Conservation (phyloP, 352 stramenopile genomes). For the Stramenopiles sp. region DNA sequence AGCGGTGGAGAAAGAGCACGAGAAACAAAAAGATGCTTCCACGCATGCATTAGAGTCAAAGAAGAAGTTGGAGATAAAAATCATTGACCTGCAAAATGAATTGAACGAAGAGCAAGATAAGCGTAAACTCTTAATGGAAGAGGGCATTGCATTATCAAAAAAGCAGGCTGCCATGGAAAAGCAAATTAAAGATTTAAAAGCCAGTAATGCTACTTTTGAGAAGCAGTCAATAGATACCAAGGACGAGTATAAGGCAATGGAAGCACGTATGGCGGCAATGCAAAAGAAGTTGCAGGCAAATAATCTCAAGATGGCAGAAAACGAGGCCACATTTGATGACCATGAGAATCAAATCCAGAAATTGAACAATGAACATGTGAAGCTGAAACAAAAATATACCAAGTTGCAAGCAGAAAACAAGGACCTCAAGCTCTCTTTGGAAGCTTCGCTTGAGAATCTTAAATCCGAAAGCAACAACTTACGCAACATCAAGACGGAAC, state of each 20-base stretch:
- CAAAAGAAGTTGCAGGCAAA: neutral
- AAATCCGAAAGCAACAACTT: neutral
- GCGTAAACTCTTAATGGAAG: neutral
- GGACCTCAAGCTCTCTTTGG: neutral
- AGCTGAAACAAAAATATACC: neutral
- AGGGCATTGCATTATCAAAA: neutral
- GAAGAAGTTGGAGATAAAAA: neutral
- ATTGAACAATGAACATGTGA: neutral
- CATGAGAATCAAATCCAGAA: neutral
- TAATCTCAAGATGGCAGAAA: neutral
- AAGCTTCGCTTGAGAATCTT: neutral
- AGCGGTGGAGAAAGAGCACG: neutral
- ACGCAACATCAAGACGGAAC: neutral
- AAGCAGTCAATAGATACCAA: neutral
- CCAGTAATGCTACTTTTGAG: neutral
- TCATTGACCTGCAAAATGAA: neutral
- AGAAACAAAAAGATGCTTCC: neutral
- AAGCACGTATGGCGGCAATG: neutral
- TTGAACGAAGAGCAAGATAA: neutral
- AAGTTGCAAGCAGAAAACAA: neutral
- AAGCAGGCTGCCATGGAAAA: neutral
- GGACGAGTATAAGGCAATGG: neutral
- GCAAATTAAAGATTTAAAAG: neutral
- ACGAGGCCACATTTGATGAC: neutral
- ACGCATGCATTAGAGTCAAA: too few relatives aligned